Conservation (phyloP, 2,329 filamentous ascomycete species). For the Mariannaea sp. region DNA sequence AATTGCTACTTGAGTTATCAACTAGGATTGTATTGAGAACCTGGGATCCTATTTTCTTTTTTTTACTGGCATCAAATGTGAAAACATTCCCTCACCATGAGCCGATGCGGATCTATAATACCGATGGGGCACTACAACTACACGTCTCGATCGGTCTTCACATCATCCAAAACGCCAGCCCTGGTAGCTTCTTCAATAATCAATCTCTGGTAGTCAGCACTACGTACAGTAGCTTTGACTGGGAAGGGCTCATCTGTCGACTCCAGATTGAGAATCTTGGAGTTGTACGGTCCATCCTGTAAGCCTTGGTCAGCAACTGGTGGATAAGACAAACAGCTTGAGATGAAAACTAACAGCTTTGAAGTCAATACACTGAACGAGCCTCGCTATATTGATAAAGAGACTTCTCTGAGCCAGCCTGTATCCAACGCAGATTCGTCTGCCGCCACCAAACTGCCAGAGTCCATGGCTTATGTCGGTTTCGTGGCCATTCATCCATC, state of each 20-base stretch:
- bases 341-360: conserved; percentile 13
- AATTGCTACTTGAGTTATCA: no score
- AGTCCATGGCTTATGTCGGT: conserved; percentile 29
- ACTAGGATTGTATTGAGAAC: no score
- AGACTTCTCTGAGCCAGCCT: conserved; percentile 33
- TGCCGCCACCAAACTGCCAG: conserved; percentile 37
- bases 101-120: no score
- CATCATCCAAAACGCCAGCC: conserved; percentile 7
- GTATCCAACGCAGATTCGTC: conserved; percentile 31
- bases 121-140: no score
- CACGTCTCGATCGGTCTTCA: neutral
- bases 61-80: no score
- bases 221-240: conserved; percentile 16
- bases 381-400: conserved; percentile 33
- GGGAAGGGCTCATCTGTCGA: conserved; percentile 26
- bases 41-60: no score
- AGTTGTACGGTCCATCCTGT: conserved; percentile 17
- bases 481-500: conserved; percentile 43
- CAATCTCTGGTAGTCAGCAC: conserved; percentile 13
- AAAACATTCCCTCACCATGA: no score
- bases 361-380: conserved; percentile 34
- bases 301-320: neutral
- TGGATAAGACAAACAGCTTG: neutral
- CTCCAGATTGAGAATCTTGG: conserved; percentile 14
- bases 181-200: conserved; percentile 11